phyloP scores from a whole-genome alignment of 306 rosid species.

The Astragalus membranaceus region DNA sequence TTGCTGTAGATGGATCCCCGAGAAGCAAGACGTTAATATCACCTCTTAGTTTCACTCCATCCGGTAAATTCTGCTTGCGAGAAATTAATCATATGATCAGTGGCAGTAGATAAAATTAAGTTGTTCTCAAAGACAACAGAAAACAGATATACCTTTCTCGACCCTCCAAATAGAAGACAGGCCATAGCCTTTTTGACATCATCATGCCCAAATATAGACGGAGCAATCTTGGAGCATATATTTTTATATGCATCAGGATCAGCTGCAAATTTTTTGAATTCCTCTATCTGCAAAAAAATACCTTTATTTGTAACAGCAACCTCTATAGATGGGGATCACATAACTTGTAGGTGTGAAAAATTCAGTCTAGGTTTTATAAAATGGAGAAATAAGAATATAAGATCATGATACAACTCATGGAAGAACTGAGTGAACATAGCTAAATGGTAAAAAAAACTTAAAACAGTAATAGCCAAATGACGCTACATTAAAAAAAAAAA shows the following conservation, averaged over 20 bases:
- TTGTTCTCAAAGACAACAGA: not conserved
- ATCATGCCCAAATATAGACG: conserved; percentile 93
- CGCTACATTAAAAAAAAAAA: not conserved
- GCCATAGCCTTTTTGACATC: conserved; percentile 91
- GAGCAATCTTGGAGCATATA: conserved; percentile 90
- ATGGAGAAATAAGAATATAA: too few species aligned
- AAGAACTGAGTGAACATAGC: conserved; percentile 4
- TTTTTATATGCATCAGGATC: conserved; percentile 70
- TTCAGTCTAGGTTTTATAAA: too few species aligned
- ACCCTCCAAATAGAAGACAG: conserved; percentile 94
- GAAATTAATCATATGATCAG: conserved; percentile 20
- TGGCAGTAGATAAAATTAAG: not conserved
- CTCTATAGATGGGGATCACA: not conserved
- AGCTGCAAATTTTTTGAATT: conserved; percentile 82
- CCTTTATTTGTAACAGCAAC: not conserved
- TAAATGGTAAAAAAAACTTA: not conserved
- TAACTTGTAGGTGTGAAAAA: too few species aligned
- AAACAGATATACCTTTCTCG: conserved; percentile 81
- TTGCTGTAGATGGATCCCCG: conserved; percentile 99
- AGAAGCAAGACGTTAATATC: conserved; percentile 93
- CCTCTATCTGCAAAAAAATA: conserved; percentile 67
- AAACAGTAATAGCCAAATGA: not conserved
- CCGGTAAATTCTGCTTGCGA: conserved; percentile 71
- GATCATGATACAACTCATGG: not conserved
- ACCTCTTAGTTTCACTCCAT: conserved; percentile 96